Percentiles rank a stretch among this genome's conserved stretches.
Evolutionary conservation across 2,329 filamentous ascomycete species (phyloP).

Genomic region (Xylariaceae sp.): DNA sequence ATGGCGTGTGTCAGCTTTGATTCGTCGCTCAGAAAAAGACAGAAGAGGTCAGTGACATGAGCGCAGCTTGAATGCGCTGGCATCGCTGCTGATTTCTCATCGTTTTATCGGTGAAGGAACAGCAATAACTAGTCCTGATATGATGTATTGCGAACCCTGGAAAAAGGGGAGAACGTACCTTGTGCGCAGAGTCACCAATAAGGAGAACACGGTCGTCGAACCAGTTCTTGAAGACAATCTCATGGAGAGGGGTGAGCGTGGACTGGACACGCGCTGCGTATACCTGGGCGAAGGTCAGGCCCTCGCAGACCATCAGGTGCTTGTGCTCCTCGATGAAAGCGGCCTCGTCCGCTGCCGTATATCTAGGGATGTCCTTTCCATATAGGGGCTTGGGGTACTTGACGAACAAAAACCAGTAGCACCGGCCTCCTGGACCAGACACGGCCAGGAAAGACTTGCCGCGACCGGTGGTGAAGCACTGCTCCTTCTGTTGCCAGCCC

Average conservation of each 20-base stretch:
- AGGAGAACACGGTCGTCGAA: conserved; percentile 30
- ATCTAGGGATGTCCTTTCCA: conserved; percentile 32
- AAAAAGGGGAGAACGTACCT: conserved; percentile 21
- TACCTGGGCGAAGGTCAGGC: conserved; percentile 30
- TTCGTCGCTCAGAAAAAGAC: neutral
- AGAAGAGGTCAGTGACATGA: too few species aligned
- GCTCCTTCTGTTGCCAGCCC: conserved; percentile 18
- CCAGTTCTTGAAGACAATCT: conserved; percentile 34
- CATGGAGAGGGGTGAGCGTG: conserved; percentile 33
- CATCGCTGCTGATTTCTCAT: too few species aligned
- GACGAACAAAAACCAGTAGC: conserved; percentile 37
- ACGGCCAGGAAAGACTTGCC: conserved; percentile 28
- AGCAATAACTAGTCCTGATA: too few species aligned
- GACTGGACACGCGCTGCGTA: conserved; percentile 28
- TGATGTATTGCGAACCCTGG: too few species aligned
- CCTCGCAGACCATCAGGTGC: conserved; percentile 22
- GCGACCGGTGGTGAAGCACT: conserved; percentile 20
- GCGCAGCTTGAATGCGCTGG: too few species aligned
- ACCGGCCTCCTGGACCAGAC: conserved; percentile 27
- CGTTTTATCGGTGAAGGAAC: too few species aligned
- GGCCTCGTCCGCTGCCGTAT: conserved; percentile 32
- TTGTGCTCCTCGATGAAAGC: conserved; percentile 26
- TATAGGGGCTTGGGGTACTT: conserved; percentile 28
- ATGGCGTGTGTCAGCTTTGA: neutral
- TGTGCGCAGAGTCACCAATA: conserved; percentile 34